A percentile compares a stretch with the other conserved stretches of the same genome.
These are phyloP conservation scores for Harrya chromipes DNA, from an alignment of 768 basidiomycete genomes.

Conservation along the genomic window DNA sequence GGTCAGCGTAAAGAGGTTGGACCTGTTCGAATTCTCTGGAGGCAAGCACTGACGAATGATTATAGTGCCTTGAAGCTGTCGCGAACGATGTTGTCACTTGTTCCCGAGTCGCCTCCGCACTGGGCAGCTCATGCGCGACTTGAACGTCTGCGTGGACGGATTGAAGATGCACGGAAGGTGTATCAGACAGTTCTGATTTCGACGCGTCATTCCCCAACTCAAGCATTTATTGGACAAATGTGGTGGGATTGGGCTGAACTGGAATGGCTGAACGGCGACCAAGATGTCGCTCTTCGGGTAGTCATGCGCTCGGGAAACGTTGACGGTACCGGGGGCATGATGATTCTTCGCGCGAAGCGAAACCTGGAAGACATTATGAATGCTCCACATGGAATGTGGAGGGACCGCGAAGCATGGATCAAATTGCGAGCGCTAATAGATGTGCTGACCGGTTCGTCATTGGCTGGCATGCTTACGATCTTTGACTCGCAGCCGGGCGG, in stretches of 20 bases:
- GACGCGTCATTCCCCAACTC: slow-evolving; percentile 35
- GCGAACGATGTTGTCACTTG: slow-evolving; percentile 53
- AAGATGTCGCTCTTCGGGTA: slow-evolving; percentile 49
- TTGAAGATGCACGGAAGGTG: slow-evolving; percentile 72
- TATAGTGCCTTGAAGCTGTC: slow-evolving; percentile 68
- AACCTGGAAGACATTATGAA: slow-evolving; percentile 51
- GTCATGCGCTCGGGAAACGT: slow-evolving; percentile 53
- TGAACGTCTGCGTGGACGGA: slow-evolving; percentile 60
- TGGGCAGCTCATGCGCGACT: slow-evolving; percentile 81
- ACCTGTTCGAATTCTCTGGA: slow-evolving; percentile 22
- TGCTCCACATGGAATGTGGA: slow-evolving; percentile 40
- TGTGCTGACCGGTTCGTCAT: slow-evolving; percentile 46
- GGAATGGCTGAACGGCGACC: slow-evolving; percentile 66
- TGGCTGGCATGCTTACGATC: slow-evolving; percentile 38
- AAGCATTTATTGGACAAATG: slow-evolving; percentile 41
- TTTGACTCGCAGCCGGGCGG: slow-evolving; percentile 32
- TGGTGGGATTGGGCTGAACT: slow-evolving; percentile 88
- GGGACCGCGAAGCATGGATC: slow-evolving; percentile 62
- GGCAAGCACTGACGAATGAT: slow-evolving; percentile 9
- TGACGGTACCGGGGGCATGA: slow-evolving; percentile 50
- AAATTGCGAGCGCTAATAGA: slow-evolving; percentile 65
- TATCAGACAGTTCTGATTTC: slow-evolving; percentile 64
- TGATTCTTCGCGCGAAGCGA: slow-evolving; percentile 61
- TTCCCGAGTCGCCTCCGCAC: slow-evolving; percentile 54
- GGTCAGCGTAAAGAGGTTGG: slow-evolving; percentile 51